phyloP scores from a whole-genome alignment of 2,329 filamentous ascomycete genomes.

The Moelleriella libera region DNA sequence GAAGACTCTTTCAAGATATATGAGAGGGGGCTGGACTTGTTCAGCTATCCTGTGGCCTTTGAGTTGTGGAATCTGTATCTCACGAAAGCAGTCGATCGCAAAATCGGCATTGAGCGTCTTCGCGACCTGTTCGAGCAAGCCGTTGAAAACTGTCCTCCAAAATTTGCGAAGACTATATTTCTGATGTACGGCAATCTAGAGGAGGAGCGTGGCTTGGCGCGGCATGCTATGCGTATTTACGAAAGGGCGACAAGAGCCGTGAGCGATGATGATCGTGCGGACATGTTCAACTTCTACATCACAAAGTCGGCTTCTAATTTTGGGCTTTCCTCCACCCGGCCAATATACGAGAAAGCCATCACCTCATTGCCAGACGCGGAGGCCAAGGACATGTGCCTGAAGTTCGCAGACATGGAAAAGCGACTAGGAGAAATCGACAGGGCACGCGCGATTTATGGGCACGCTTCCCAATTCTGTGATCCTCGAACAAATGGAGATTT shows the following conservation, averaged over 20 bases:
- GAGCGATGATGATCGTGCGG: conserved; percentile 81
- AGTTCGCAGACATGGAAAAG: conserved; percentile 95
- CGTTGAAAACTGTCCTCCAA: conserved; percentile 83
- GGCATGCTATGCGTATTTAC: conserved; percentile 98
- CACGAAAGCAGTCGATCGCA: conserved; percentile 90
- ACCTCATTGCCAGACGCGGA: conserved; percentile 84
- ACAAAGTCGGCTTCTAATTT: conserved; percentile 98
- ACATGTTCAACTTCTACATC: conserved; percentile 99
- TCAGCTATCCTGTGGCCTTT: conserved; percentile 95
- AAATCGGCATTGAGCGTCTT: conserved; percentile 86
- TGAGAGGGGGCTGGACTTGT: conserved; percentile 91
- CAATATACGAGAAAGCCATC: conserved; percentile 94
- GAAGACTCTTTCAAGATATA: conserved; percentile 98
- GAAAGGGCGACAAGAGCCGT: conserved; percentile 92
- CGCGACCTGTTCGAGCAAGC: conserved; percentile 96
- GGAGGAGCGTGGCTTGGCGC: conserved; percentile 84
- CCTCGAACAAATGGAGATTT: conserved; percentile 79
- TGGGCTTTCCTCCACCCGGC: conserved; percentile 81
- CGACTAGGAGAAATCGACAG: conserved; percentile 86
- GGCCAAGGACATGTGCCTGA: conserved; percentile 95
- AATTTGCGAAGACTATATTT: conserved; percentile 91
- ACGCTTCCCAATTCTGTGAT: conserved; percentile 95
- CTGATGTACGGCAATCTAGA: conserved; percentile 98
- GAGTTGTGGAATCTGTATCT: conserved; percentile 98
- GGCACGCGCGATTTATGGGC: conserved; percentile 87